Conservation (phyloP, 1,284 basidiomycete genomes). For the Leucoagaricus sp. region DNA sequence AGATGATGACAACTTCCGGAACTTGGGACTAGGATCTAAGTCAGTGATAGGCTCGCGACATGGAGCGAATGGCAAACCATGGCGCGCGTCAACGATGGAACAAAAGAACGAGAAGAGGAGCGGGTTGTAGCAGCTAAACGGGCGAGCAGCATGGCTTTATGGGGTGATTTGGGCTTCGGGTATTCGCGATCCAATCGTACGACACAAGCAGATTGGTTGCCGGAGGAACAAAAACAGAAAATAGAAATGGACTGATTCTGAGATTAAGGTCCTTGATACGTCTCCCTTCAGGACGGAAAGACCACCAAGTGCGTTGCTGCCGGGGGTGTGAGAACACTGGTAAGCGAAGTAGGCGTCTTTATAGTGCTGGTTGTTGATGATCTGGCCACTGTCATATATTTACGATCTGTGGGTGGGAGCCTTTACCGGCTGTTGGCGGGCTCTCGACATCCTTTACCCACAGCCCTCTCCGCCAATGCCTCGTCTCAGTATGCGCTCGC, state of each 20-base stretch:
- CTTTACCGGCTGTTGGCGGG: constrained; percentile 7
- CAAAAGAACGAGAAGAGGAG: constrained; percentile 39
- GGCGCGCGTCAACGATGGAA: constrained; percentile 41
- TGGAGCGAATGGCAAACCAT: constrained; percentile 43
- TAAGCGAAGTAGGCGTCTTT: constrained; percentile 14
- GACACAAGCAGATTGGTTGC: constrained; percentile 18
- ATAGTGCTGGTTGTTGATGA: constrained; percentile 25
- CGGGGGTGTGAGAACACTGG: constrained; percentile 3
- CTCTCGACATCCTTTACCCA: constrained; percentile 6
- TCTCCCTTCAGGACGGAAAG: constrained; percentile 3
- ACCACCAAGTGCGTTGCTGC: constrained; percentile 13
- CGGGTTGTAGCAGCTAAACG: constrained; percentile 39
- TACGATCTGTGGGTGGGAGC: constrained; percentile 12
- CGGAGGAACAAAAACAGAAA: constrained; percentile 1
- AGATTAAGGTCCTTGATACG: constrained; percentile 1
- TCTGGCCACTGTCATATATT: constrained; percentile 33
- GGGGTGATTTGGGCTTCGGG: constrained; percentile 21
- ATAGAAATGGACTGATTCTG: neutral
- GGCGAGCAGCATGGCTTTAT: constrained; percentile 40
- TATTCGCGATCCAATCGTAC: constrained; percentile 29
- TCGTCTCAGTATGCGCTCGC: neutral
- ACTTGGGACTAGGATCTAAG: constrained; percentile 32
- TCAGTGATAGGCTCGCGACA: constrained; percentile 8
- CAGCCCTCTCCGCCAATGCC: neutral
- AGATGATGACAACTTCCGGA: constrained; percentile 93